Evolutionary conservation across 306 rosid genomes (phyloP), one percentile per base, ranked within the genome.

Genomic region (Castanospermum australe): DNA sequence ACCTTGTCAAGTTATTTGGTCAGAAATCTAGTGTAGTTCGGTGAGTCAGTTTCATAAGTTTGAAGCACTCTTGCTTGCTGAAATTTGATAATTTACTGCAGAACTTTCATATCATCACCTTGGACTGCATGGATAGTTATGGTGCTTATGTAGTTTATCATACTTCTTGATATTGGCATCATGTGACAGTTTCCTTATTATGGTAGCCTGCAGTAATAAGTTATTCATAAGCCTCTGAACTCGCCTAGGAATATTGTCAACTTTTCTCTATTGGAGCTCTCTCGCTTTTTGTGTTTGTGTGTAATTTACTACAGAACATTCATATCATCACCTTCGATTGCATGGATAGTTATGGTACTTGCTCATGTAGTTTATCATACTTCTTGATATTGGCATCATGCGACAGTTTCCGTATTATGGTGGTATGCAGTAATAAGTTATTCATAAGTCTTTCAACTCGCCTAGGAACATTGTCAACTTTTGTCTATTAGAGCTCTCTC

Each of bases 1-100:
- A 93, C 90, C 76, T 93, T 87, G 90, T 93, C 84, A 95, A 89
- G 93, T 81, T 93, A 82, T 93, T 93, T 84, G 96, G 98, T 82
- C 91, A 87, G 15, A 93, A 74, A 87, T 91, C 97, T 35, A 91
- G 87, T 62, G 97, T 91, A 44, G 82, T 95, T 77, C 91, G 97
- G 98, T 95, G 82, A 86, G 98, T 90, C 55, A 70, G 18, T 73
- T 72, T 10, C 24, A 64, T 77, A 60, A 70, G 35, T 63, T 28
- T 55, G 28, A 42, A 21, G 30, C 41, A 0, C 74, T 65, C 33
- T 80, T 38, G 24, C 24, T 17, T 39, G 63, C 64, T 51, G 57
- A 63, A 82, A 76, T 50, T 50, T 2, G 41, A 30, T 51, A 20
- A 33, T 39, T 45, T 78, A 36, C 18, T 21, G 38, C 67, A 25